Evolutionary conservation across 257 asterid genomes (phyloP).

Genomic region (Gentiana macrophylla): DNA sequence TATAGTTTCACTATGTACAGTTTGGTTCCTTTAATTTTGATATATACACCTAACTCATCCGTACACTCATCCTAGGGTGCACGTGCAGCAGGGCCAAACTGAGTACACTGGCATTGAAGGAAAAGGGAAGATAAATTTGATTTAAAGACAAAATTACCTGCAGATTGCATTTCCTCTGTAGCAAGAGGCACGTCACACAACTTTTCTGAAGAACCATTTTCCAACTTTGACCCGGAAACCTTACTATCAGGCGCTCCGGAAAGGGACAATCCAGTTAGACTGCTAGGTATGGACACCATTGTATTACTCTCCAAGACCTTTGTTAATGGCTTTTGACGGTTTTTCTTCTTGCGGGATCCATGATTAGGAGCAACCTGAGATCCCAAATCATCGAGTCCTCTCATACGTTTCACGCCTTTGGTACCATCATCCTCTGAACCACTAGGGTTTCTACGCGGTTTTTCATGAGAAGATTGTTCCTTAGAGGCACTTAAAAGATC

Average conservation of each 20-base stretch:
- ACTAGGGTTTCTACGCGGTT: constrained; percentile 33
- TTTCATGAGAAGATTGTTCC: constrained; percentile 29
- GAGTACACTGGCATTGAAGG: no score
- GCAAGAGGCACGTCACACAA: constrained; percentile 51
- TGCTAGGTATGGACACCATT: constrained; percentile 37
- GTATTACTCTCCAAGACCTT: constrained; percentile 50
- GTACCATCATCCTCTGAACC: constrained; percentile 76
- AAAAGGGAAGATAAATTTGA: not conserved
- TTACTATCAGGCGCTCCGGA: constrained; percentile 35
- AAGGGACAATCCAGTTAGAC: constrained; percentile 31
- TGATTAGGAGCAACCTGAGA: constrained; percentile 43
- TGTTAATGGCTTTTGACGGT: constrained; percentile 49
- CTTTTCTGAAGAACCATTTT: constrained; percentile 25
- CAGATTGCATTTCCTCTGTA: constrained; percentile 31
- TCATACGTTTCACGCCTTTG: constrained; percentile 54
- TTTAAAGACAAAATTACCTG: constrained; percentile 35
- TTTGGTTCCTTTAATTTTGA: no score
- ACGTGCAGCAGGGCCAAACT: no score
- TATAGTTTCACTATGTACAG: no score
- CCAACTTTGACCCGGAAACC: constrained; percentile 34
- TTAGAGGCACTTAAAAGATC: constrained; percentile 20
- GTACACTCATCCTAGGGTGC: no score
- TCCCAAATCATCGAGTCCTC: constrained; percentile 66
- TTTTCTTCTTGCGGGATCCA: constrained; percentile 48
- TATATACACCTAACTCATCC: no score